Evolutionary conservation across 768 basidiomycete species (phyloP).

Genomic region (Glaciozyma antarctica): DNA sequence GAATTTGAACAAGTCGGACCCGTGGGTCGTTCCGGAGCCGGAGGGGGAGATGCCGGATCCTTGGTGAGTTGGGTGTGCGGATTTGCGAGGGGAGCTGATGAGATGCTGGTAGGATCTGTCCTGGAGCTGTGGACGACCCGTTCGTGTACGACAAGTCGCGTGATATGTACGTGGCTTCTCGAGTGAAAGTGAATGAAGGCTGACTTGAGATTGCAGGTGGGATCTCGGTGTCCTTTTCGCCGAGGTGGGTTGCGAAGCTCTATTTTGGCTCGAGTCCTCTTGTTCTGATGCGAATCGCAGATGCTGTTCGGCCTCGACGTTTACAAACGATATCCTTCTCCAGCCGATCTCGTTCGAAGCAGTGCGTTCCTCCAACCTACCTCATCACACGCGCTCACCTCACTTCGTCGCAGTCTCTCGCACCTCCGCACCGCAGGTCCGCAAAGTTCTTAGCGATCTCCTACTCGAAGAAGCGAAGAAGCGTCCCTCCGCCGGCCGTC

Average conservation of each 20-base stretch:
- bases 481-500: conserved; percentile 8
- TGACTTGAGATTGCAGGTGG: not conserved
- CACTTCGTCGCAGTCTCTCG: conserved; percentile 7
- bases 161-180: conserved; percentile 25
- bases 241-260: not conserved
- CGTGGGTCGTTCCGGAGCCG: conserved; percentile 12
- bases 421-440: conserved; percentile 8
- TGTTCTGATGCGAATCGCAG: not conserved
- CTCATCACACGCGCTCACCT: not conserved
- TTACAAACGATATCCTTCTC: conserved; percentile 9
- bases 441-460: conserved; percentile 24
- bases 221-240: conserved; percentile 28
- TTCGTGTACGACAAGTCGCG: conserved; percentile 30
- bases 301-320: conserved; percentile 30
- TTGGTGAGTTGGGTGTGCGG: conserved; percentile 1
- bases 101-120: conserved; percentile 16
- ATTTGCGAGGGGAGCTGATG: not conserved
- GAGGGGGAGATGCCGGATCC: conserved; percentile 22
- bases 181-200: not conserved
- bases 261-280: not conserved
- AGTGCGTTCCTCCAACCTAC: not conserved
- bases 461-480: conserved; percentile 27
- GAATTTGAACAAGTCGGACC: conserved; percentile 29
- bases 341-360: conserved; percentile 24
- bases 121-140: conserved; percentile 28